Evolutionary conservation across 371 early-diverging fungal species (phyloP), one percentile per base, ranked within the genome.

Genomic region (Actinomortierella ambigua): DNA sequence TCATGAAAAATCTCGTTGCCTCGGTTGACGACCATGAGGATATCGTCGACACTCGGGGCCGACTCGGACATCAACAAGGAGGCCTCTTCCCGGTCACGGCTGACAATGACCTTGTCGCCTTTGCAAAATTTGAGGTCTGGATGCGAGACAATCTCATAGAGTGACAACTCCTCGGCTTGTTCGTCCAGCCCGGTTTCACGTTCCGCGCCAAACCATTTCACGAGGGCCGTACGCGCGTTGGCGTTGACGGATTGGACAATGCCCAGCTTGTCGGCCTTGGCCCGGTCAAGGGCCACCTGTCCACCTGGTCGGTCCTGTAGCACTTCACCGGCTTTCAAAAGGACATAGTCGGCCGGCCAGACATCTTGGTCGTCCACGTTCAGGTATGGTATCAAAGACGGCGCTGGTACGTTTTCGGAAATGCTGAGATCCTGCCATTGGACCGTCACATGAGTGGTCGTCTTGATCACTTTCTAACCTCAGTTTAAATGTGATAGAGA

Each of bases 281-380:
- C 67, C 44, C 57, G 59, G 55, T 73, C 75, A 15, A 73, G 63
- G 15, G 52, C 57, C 23, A 73, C 54, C 11, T 34, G 7, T 8
- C 75, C 75, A 1, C 70, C 70, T 3, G 64, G 67, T 20, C 66
- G 60, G 42, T 75, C 68, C 55, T 63, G 57, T 18, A 73, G 43
- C 1, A 73, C 68, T 29, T 73, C 71, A 15, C 70, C 77, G 2
- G 58, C n/a, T 23, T 80, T 71, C 24, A 66, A 50, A 18, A 80
- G 53, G 18, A 77, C 68, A 49, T 76, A 78, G 34, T 78, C 78
- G 7, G 78, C 57, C 2, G 83, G 83, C 81, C 81, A 82, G 6
- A 81, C 69, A 29, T 82, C 83, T 55, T 81, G 79, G 24, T 79
- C 81, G 50, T 82, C 83, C 43, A 79, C 61, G 42, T 81, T 77